Evolutionary conservation across 1,284 basidiomycete species (phyloP).

Genomic region (Athelia psychrophila): DNA sequence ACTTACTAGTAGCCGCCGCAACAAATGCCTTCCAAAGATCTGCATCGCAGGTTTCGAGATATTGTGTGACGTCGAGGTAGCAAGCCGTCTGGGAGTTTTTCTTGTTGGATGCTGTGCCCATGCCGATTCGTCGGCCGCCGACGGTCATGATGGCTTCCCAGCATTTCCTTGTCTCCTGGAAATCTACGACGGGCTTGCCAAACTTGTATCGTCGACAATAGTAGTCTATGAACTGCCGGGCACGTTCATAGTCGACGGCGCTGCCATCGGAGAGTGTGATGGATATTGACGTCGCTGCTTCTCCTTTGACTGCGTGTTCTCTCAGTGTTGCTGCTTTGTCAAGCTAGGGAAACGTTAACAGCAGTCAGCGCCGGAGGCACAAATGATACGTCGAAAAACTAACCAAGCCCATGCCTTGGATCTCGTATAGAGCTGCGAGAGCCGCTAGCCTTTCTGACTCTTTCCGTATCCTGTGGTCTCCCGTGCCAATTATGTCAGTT

Average conservation of each 20-base stretch:
- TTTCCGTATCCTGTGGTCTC: slow-evolving; percentile 64
- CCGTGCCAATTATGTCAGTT: slow-evolving; percentile 49
- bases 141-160: slow-evolving; percentile 90
- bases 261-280: slow-evolving; percentile 65
- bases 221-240: slow-evolving; percentile 92
- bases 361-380: background rate
- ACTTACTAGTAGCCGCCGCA: slow-evolving; percentile 48
- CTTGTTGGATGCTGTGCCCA: slow-evolving; percentile 71
- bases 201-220: slow-evolving; percentile 87
- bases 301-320: background rate
- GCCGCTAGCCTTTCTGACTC: slow-evolving; percentile 78
- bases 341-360: background rate
- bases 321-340: background rate
- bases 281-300: slow-evolving; percentile 18
- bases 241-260: slow-evolving; percentile 69
- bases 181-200: slow-evolving; percentile 76
- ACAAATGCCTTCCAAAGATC: slow-evolving; percentile 78
- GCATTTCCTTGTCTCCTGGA: slow-evolving; percentile 30
- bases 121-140: slow-evolving; percentile 77
- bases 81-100: slow-evolving; percentile 75
- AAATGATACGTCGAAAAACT: slow-evolving; percentile 9
- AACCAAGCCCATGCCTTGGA: slow-evolving; percentile 61
- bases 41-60: slow-evolving; percentile 83
- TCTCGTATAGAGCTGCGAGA: slow-evolving; percentile 68
- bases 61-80: slow-evolving; percentile 86